These are phyloP conservation scores for Saturnispora gosingensis DNA, from an alignment of 805 yeast species.

Conservation along the genomic window DNA sequence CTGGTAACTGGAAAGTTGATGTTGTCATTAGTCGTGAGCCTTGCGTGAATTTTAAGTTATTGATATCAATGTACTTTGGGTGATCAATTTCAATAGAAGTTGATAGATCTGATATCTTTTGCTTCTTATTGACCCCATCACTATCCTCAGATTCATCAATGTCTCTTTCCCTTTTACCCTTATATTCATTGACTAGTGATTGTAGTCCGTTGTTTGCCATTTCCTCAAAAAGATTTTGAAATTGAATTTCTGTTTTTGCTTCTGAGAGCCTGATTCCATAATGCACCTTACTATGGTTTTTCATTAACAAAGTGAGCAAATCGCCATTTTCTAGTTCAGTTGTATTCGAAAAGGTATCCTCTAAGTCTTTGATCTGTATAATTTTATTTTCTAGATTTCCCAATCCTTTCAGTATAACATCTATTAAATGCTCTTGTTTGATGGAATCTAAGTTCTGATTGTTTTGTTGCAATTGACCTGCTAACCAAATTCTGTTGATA, in stretches of 20 bases:
- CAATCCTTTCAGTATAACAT: conserved; percentile 33
- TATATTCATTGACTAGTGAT: conserved; percentile 35
- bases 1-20: conserved; percentile 64
- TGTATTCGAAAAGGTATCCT: conserved; percentile 42
- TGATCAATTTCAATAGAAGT: conserved; percentile 15
- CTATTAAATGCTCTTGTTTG: conserved; percentile 29
- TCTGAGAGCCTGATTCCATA: conserved; percentile 23
- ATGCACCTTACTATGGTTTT: conserved; percentile 30
- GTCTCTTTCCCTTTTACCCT: conserved; percentile 15
- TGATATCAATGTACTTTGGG: conserved; percentile 56
- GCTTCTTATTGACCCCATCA: conserved; percentile 8
- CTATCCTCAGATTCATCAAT: conserved; percentile 6
- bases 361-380: conserved; percentile 36
- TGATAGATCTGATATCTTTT: conserved; percentile 1
- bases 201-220: conserved; percentile 37
- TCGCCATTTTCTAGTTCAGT: conserved; percentile 44
- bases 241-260: conserved; percentile 21
- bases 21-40: conserved; percentile 62
- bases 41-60: conserved; percentile 56
- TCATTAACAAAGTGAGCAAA: conserved; percentile 39
- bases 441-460: conserved; percentile 31
- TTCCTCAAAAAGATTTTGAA: conserved; percentile 32
- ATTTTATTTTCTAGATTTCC: conserved; percentile 22
- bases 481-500: conserved; percentile 41
- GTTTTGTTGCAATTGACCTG: conserved; percentile 35